phyloP scores from a whole-genome alignment of 768 basidiomycete genomes.

The Hypsizygus marmoreus region DNA sequence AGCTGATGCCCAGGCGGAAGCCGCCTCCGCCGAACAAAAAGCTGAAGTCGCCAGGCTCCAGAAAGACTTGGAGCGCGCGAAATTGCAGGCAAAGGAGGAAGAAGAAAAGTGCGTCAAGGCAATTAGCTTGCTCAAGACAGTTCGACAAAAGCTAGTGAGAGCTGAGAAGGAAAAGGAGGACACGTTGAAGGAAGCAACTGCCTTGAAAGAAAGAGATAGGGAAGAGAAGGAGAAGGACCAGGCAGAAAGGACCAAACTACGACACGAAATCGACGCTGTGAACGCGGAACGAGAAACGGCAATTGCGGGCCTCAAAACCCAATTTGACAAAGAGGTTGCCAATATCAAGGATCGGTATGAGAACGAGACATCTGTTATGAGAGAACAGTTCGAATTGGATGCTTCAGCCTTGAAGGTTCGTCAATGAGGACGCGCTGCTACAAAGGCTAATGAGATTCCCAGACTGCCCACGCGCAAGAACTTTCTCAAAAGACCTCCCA shows the following conservation, averaged over 20 bases:
- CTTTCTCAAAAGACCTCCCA: conserved; percentile 57
- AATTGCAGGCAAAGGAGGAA: conserved; percentile 79
- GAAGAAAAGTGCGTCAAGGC: conserved; percentile 98
- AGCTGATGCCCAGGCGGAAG: conserved; percentile 49
- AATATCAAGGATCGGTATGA: conserved; percentile 67
- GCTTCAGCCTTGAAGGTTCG: conserved; percentile 72
- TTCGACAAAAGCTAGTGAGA: conserved; percentile 96
- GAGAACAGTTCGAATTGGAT: conserved; percentile 78
- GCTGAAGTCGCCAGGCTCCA: conserved; percentile 60
- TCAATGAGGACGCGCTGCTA: conserved; percentile 62
- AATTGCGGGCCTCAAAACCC: conserved; percentile 56
- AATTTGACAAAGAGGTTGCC: conserved; percentile 74
- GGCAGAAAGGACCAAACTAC: conserved; percentile 52
- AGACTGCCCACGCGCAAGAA: conserved; percentile 75
- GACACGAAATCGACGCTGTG: conserved; percentile 62
- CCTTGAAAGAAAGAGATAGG: conserved; percentile 53
- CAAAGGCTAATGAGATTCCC: neutral
- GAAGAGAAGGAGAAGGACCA: conserved; percentile 58
- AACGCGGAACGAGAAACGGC: conserved; percentile 67
- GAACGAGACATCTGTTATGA: conserved; percentile 65
- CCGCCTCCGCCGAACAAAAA: conserved; percentile 49
- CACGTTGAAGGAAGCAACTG: conserved; percentile 54
- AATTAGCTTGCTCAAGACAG: conserved; percentile 88
- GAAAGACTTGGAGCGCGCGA: conserved; percentile 62
- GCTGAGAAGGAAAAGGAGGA: conserved; percentile 94